Conservation (phyloP, 2,329 filamentous ascomycete genomes). For the Eutypa lata region DNA sequence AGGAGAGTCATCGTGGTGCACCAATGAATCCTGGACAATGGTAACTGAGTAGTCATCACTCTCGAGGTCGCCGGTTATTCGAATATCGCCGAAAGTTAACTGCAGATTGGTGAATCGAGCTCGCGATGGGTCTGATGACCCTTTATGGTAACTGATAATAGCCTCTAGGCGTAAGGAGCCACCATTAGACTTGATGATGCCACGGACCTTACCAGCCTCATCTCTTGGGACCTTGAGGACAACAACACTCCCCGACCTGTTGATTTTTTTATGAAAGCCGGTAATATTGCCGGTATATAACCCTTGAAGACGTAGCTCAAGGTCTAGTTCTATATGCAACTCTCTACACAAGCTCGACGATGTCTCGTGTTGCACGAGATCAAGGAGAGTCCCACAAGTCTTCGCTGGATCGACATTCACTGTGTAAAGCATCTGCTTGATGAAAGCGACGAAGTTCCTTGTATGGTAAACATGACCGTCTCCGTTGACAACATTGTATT, state of each 20-base stretch:
- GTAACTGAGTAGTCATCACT: slow-evolving; percentile 30
- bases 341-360: slow-evolving; percentile 34
- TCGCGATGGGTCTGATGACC: not conserved
- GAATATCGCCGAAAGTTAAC: slow-evolving; percentile 37
- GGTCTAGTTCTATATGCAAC: no score
- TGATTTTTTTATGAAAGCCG: no score
- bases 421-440: slow-evolving; percentile 30
- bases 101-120: slow-evolving; percentile 36
- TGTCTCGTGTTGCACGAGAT: slow-evolving; percentile 9
- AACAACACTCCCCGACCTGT: no score
- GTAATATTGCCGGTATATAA: no score
- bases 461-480: slow-evolving; percentile 29
- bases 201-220: slow-evolving; percentile 8
- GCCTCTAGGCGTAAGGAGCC: not conserved
- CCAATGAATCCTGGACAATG: slow-evolving; percentile 36
- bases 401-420: slow-evolving; percentile 13
- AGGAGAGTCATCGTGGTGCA: slow-evolving; percentile 31
- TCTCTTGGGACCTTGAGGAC: slow-evolving; percentile 16
- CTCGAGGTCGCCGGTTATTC: slow-evolving; percentile 18
- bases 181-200: not conserved
- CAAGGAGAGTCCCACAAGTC: not conserved
- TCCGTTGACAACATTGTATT: not conserved
- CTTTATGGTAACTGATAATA: not conserved
- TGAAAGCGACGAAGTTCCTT: slow-evolving; percentile 35
- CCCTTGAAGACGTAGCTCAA: no score